A percentile compares a stretch with the other conserved stretches of the same genome.
These are phyloP conservation scores for Isatis lusitanica DNA, from an alignment of 441 rosid species.

Conservation along the genomic window DNA sequence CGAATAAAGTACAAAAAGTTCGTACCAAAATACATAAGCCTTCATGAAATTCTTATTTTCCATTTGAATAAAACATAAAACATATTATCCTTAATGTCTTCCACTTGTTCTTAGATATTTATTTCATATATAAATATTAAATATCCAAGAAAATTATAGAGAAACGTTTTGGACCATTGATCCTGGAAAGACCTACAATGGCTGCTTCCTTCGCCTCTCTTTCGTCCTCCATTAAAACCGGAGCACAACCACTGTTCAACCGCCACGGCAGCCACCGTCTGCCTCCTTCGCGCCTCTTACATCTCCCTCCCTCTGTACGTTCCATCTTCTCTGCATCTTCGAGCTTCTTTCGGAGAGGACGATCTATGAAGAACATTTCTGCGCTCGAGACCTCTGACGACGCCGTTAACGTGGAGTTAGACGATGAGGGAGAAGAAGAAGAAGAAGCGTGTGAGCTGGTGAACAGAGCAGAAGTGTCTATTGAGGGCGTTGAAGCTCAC, in stretches of 20 bases:
- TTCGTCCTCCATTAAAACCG: slow-evolving; percentile 9
- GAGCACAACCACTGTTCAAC: background rate
- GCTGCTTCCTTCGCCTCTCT: slow-evolving; percentile 31
- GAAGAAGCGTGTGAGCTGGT: slow-evolving; percentile 80
- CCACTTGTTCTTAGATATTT: slow-evolving; percentile 4
- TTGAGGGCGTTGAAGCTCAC: slow-evolving; percentile 58
- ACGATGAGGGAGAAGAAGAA: slow-evolving; percentile 36
- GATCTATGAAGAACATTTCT: background rate
- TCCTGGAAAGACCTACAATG: slow-evolving; percentile 16
- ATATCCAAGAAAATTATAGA: slow-evolving; percentile 9
- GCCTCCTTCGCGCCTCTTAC: background rate
- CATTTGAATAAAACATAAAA: too few relatives aligned
- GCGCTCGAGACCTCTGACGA: slow-evolving; percentile 23
- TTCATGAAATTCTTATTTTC: too few relatives aligned
- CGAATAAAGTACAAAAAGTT: too few relatives aligned
- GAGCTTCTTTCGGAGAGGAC: background rate
- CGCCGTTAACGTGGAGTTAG: slow-evolving; percentile 35
- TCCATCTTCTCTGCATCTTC: background rate
- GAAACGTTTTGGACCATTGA: slow-evolving; percentile 21
- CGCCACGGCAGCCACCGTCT: slow-evolving; percentile 1
- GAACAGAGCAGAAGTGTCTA: slow-evolving; percentile 57
- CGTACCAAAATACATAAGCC: too few relatives aligned
- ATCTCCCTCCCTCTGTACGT: slow-evolving; percentile 18
- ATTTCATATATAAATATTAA: slow-evolving; percentile 1
- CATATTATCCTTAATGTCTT: background rate